Percentiles rank a stretch among this genome's conserved stretches.
Evolutionary conservation across 2,329 filamentous ascomycete species (phyloP).

Genomic region (Penicillium concentricum): DNA sequence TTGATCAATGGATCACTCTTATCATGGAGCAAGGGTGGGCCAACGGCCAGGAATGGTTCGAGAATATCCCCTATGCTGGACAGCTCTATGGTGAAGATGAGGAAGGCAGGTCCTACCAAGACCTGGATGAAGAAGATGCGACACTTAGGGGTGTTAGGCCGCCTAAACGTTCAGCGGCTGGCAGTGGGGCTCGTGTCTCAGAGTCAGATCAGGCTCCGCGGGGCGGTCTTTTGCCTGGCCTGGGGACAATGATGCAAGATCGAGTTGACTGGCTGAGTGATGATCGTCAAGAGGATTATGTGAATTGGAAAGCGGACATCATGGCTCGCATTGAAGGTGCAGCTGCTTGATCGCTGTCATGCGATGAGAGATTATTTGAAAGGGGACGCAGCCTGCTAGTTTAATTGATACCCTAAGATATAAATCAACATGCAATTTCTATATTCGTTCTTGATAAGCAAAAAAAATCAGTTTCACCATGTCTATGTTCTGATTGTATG

Average conservation of each 20-base stretch:
- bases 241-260: slow-evolving; percentile 54
- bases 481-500: slow-evolving; percentile 1
- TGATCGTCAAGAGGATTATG: slow-evolving; percentile 42
- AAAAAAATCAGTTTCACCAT: not conserved
- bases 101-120: slow-evolving; percentile 35
- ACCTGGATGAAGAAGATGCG: slow-evolving; percentile 32
- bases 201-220: slow-evolving; percentile 21
- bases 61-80: slow-evolving; percentile 50
- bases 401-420: slow-evolving; percentile 23
- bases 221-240: slow-evolving; percentile 44
- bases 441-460: not conserved
- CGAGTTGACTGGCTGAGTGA: slow-evolving; percentile 49
- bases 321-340: slow-evolving; percentile 37
- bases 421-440: not conserved
- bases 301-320: slow-evolving; percentile 45
- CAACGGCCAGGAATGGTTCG: slow-evolving; percentile 66
- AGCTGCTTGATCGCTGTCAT: slow-evolving; percentile 11
- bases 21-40: slow-evolving; percentile 53
- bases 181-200: slow-evolving; percentile 12
- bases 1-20: slow-evolving; percentile 62
- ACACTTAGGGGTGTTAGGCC: slow-evolving; percentile 20
- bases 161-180: slow-evolving; percentile 27
- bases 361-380: not conserved
- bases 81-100: slow-evolving; percentile 37
- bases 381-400: slow-evolving; percentile 2